Conservation (phyloP, 495 filamentous ascomycete species). For the Talaromyces wortmannii region DNA sequence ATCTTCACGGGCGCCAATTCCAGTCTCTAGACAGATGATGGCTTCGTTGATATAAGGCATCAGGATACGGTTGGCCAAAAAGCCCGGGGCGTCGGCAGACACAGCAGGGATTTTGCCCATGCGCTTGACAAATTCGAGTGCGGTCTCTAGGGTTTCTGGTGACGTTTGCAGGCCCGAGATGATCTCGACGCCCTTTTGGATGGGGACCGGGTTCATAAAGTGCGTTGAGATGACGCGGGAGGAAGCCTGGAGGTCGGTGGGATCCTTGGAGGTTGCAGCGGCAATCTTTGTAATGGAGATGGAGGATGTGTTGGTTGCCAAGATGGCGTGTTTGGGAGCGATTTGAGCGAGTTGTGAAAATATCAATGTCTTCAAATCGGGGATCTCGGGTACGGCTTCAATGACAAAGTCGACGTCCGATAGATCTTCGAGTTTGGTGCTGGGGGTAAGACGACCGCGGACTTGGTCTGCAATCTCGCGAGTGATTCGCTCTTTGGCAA, state of each 20-base stretch:
- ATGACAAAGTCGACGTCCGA: slow-evolving; percentile 93
- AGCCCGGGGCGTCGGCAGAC: slow-evolving; percentile 85
- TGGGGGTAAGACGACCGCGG: slow-evolving; percentile 59
- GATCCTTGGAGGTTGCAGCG: slow-evolving; percentile 68
- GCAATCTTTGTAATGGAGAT: slow-evolving; percentile 97
- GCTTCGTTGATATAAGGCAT: slow-evolving; percentile 99
- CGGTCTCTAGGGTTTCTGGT: slow-evolving; percentile 67
- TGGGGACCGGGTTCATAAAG: slow-evolving; percentile 98
- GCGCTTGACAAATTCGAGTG: slow-evolving; percentile 76
- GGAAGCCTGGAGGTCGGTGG: slow-evolving; percentile 70
- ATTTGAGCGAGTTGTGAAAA: slow-evolving; percentile 80
- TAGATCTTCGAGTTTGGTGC: slow-evolving; percentile 70
- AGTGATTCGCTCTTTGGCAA: slow-evolving; percentile 75
- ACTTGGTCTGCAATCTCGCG: slow-evolving; percentile 67
- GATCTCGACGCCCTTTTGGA: slow-evolving; percentile 97
- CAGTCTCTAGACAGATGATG: slow-evolving; percentile 92
- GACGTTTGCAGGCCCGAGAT: slow-evolving; percentile 92
- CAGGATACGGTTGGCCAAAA: slow-evolving; percentile 91
- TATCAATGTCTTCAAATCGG: slow-evolving; percentile 77
- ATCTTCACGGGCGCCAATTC: slow-evolving; percentile 76
- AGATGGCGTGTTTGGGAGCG: slow-evolving; percentile 78
- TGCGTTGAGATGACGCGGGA: slow-evolving; percentile 92
- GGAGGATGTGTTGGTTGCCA: slow-evolving; percentile 96
- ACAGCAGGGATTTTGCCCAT: slow-evolving; percentile 92
- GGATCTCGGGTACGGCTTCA: slow-evolving; percentile 94